phyloP scores from a whole-genome alignment of 176 grass and related monocot species.

The Carex kokanica region DNA sequence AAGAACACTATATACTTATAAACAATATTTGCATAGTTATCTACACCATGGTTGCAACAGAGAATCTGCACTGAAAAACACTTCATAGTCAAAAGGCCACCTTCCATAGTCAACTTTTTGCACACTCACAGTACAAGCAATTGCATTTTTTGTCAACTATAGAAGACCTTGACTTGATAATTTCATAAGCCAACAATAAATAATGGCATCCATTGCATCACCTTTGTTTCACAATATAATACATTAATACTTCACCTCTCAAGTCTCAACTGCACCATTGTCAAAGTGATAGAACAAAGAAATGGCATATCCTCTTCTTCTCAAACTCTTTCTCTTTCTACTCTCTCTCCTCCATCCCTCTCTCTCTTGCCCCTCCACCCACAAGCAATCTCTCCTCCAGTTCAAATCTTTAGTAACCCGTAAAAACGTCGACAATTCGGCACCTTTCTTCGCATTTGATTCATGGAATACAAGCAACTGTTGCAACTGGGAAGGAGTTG shows the following conservation, averaged over 20 bases:
- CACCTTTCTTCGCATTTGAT: slow-evolving; percentile 13
- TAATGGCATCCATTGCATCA: background rate
- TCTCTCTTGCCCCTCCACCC: slow-evolving; percentile 21
- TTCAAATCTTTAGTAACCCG: slow-evolving; percentile 24
- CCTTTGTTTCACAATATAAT: background rate
- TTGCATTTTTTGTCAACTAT: slow-evolving; percentile 4
- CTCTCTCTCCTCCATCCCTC: slow-evolving; percentile 7
- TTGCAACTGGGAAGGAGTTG: slow-evolving; percentile 30
- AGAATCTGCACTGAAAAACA: background rate
- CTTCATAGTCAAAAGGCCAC: background rate
- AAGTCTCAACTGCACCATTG: background rate
- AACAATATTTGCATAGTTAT: background rate
- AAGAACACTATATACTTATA: background rate
- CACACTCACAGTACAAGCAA: background rate
- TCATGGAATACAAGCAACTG: slow-evolving; percentile 25
- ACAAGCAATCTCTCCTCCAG: slow-evolving; percentile 19
- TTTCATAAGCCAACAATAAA: background rate
- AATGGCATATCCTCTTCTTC: slow-evolving; percentile 1
- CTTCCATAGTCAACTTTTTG: background rate
- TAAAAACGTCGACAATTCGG: background rate
- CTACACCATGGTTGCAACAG: background rate
- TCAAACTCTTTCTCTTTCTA: background rate
- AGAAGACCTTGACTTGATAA: background rate
- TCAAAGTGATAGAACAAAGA: background rate
- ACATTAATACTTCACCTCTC: background rate